Evolutionary conservation across 371 early-diverging fungal genomes (phyloP).

Genomic region (Syncephalis fuscata): DNA sequence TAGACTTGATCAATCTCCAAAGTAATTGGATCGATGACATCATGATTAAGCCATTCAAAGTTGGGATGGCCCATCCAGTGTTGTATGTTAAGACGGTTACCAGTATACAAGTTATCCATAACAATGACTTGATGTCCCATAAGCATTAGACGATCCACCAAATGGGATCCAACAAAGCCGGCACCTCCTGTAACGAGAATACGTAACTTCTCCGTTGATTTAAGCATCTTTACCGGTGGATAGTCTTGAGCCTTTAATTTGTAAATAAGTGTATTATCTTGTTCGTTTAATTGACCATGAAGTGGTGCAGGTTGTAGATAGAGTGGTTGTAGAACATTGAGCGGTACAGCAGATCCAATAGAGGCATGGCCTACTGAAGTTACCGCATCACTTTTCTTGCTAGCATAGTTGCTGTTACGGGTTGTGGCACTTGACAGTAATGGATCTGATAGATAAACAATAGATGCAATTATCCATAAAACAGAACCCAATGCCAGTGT

Average conservation of each 20-base stretch:
- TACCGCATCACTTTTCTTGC: no score
- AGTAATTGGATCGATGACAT: conserved; percentile 70
- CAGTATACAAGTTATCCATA: conserved; percentile 79
- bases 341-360: no score
- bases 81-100: conserved; percentile 42
- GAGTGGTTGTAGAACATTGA: no score
- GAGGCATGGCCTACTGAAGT: no score
- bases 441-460: no score
- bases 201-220: conserved; percentile 39
- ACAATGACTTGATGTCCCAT: conserved; percentile 80
- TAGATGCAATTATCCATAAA: no score
- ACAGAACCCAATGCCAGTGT: no score
- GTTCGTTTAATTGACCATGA: no score
- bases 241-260: conserved; percentile 5
- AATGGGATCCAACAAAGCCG: conserved; percentile 78
- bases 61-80: conserved; percentile 82
- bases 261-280: no score
- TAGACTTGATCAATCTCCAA: conserved; percentile 75
- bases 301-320: no score
- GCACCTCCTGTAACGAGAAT: conserved; percentile 84
- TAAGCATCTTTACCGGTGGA: conserved; percentile 30
- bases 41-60: conserved; percentile 72
- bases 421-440: no score
- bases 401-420: no score
- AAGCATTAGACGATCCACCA: conserved; percentile 70